Conservation (phyloP, 371 early-diverging fungal genomes). For the Gilbertella persicaria region DNA sequence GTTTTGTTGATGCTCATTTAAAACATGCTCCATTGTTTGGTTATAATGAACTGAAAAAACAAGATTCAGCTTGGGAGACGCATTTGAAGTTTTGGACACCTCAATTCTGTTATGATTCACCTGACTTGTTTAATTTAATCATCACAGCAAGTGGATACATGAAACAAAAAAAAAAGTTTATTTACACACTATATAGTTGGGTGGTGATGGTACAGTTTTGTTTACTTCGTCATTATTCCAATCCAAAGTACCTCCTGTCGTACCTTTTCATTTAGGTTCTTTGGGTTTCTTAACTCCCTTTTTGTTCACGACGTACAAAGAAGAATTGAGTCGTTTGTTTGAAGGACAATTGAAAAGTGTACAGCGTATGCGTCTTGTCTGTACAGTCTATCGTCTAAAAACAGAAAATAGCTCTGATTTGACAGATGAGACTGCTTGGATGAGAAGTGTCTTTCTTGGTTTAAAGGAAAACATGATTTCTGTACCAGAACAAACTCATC, state of each 20-base stretch:
- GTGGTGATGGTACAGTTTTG: conserved; percentile 88
- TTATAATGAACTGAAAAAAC: conserved; percentile 45
- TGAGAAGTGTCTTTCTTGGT: conserved; percentile 21
- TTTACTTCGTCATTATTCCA: conserved; percentile 91
- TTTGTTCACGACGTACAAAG: conserved; percentile 57
- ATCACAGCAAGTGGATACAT: conserved; percentile 57
- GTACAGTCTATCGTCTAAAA: conserved; percentile 66
- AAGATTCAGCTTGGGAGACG: conserved; percentile 41
- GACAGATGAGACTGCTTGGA: conserved; percentile 28
- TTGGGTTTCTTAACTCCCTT: conserved; percentile 92
- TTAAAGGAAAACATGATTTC: conserved; percentile 28
- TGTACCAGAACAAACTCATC: conserved; percentile 47
- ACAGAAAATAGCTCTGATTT: not conserved
- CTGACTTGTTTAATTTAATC: conserved; percentile 73
- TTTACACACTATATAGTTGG: conserved; percentile 56
- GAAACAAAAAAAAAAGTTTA: not conserved
- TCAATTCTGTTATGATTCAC: conserved; percentile 63
- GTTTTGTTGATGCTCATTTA: conserved; percentile 67
- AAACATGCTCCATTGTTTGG: conserved; percentile 56
- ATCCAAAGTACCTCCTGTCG: conserved; percentile 79
- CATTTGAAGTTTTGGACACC: conserved; percentile 78
- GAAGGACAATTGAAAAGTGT: conserved; percentile 61
- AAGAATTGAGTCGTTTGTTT: conserved; percentile 57
- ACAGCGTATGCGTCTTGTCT: conserved; percentile 85
- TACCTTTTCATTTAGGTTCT: conserved; percentile 88